Evolutionary conservation across 345 rosid genomes (phyloP).

Genomic region (Gossypium raimondii): DNA sequence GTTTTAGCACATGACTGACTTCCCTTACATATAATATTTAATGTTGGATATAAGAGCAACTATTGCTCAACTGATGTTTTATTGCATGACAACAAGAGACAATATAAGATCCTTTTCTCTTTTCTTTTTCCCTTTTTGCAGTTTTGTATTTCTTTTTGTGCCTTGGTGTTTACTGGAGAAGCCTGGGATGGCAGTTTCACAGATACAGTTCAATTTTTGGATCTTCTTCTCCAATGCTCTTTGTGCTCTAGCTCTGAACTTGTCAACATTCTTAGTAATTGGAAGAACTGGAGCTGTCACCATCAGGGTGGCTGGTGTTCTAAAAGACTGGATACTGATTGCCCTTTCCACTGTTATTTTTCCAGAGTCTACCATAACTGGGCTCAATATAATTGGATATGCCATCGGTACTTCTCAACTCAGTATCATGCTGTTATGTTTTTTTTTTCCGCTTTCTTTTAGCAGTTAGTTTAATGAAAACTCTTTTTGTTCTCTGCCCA

Average conservation of each 20-base stretch:
- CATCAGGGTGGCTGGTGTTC: slow-evolving; percentile 89
- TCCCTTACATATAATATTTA: neutral
- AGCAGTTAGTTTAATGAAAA: neutral
- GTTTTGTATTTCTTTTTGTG: slow-evolving; percentile 80
- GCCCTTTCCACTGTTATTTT: slow-evolving; percentile 91
- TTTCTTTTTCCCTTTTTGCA: slow-evolving; percentile 34
- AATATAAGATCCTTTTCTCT: neutral
- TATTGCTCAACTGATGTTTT: neutral
- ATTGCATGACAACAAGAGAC: neutral
- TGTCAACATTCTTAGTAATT: slow-evolving; percentile 85
- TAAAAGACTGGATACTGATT: slow-evolving; percentile 94
- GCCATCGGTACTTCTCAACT: slow-evolving; percentile 60
- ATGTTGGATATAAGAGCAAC: neutral
- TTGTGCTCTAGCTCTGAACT: slow-evolving; percentile 83
- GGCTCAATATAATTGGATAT: slow-evolving; percentile 86
- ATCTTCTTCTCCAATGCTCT: slow-evolving; percentile 94
- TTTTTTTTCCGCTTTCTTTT: neutral
- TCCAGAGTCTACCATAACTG: slow-evolving; percentile 89
- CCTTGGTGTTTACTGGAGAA: slow-evolving; percentile 92
- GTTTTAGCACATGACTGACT: neutral
- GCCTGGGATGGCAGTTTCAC: slow-evolving; percentile 74
- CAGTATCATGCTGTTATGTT: neutral
- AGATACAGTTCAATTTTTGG: slow-evolving; percentile 93
- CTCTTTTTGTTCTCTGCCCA: slow-evolving; percentile 25
- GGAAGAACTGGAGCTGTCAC: slow-evolving; percentile 95